These are phyloP conservation scores for Cytospora chrysosperma DNA, from an alignment of 2,329 filamentous ascomycete genomes.

Conservation along the genomic window DNA sequence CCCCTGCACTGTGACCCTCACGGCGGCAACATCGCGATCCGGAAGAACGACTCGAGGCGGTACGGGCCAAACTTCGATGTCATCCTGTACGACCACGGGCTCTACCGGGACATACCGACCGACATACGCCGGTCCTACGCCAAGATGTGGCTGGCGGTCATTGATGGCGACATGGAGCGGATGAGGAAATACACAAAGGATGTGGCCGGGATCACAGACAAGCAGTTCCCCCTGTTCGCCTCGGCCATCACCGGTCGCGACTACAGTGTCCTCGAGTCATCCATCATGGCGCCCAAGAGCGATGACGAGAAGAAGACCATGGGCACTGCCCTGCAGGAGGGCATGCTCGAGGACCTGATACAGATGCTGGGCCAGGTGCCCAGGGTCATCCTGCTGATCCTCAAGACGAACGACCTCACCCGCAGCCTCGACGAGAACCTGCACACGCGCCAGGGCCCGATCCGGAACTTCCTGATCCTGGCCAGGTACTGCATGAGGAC, in stretches of 20 bases:
- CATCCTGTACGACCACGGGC: conserved; percentile 92
- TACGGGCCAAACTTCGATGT: conserved; percentile 81
- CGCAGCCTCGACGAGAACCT: conserved; percentile 89
- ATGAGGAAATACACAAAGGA: conserved; percentile 91
- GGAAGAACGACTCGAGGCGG: conserved; percentile 64
- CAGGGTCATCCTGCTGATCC: conserved; percentile 85
- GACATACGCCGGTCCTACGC: conserved; percentile 81
- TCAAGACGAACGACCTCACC: conserved; percentile 97
- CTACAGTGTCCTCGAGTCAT: conserved; percentile 70
- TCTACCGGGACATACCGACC: conserved; percentile 89
- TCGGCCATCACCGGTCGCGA: conserved; percentile 95
- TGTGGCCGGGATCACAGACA: conserved; percentile 83
- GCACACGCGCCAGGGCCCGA: conserved; percentile 67
- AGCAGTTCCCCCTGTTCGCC: conserved; percentile 92
- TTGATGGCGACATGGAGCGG: conserved; percentile 78
- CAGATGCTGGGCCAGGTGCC: conserved; percentile 86
- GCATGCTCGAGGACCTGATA: conserved; percentile 84
- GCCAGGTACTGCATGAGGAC: conserved; percentile 67
- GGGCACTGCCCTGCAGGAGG: conserved; percentile 78
- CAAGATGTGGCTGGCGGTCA: conserved; percentile 94
- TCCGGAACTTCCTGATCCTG: conserved; percentile 66
- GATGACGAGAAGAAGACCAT: conserved; percentile 83
- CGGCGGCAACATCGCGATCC: conserved; percentile 91
- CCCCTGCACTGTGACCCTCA: conserved; percentile 96
- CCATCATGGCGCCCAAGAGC: conserved; percentile 60